Conservation (phyloP, 2,329 filamentous ascomycete species). For the Shiraia bambusicola region DNA sequence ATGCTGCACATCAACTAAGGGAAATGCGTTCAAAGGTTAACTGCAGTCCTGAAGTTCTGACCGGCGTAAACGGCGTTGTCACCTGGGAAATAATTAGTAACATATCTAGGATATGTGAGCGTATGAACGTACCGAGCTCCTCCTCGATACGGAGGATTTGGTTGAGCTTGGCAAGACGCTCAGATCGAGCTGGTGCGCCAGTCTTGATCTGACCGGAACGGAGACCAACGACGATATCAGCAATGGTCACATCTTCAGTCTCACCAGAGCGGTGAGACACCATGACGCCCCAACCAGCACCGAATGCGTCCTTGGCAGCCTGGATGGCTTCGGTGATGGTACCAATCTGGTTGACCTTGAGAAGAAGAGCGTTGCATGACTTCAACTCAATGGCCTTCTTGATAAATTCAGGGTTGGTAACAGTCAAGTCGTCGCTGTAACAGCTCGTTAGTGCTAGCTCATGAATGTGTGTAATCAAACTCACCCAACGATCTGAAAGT, state of each 20-base stretch:
- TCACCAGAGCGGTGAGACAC: constrained; percentile 98
- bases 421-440: constrained; percentile 83
- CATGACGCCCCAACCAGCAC: constrained; percentile 97
- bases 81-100: constrained; percentile 6
- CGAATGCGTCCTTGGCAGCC: constrained; percentile 96
- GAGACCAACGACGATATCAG: constrained; percentile 96
- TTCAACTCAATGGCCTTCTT: constrained; percentile 99
- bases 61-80: constrained; percentile 90
- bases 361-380: constrained; percentile 94
- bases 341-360: constrained; percentile 99
- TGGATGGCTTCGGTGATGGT: constrained; percentile 98
- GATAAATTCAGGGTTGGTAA: constrained; percentile 98
- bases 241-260: constrained; percentile 99
- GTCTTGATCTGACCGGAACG: constrained; percentile 84
- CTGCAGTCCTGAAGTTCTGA: constrained; percentile 83
- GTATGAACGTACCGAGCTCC: constrained; percentile 62
- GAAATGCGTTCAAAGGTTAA: constrained; percentile 61
- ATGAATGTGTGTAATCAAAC: background rate
- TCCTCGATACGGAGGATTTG: constrained; percentile 99
- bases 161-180: constrained; percentile 99
- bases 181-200: constrained; percentile 75
- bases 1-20: too few relatives aligned
- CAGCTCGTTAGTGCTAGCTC: background rate
- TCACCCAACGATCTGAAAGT: constrained; percentile 88
- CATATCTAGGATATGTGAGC: background rate